phyloP scores from a whole-genome alignment of 2,329 filamentous ascomycete species.

The Drechmeria coniospora region DNA sequence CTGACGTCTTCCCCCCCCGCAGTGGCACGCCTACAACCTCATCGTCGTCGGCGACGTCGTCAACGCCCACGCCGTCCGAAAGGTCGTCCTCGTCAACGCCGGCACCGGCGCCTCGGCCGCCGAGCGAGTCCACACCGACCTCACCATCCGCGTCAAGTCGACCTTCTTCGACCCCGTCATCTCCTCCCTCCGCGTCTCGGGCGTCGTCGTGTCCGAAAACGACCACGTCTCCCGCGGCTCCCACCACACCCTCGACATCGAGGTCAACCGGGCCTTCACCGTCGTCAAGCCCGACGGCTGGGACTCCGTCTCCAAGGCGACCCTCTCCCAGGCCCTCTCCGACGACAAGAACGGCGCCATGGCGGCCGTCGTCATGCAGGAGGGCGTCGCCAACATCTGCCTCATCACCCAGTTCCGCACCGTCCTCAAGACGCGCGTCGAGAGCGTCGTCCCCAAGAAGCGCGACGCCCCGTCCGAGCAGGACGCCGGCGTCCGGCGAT shows the following conservation, averaged over 20 bases:
- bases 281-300: slow-evolving; percentile 71
- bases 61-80: slow-evolving; percentile 39
- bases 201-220: slow-evolving; percentile 37
- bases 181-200: slow-evolving; percentile 40
- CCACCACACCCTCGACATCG: slow-evolving; percentile 58
- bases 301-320: slow-evolving; percentile 75
- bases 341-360: slow-evolving; percentile 68
- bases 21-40: slow-evolving; percentile 48
- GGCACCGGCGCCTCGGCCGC: slow-evolving; percentile 32
- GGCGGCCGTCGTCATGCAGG: slow-evolving; percentile 87
- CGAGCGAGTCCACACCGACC: slow-evolving; percentile 39
- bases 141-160: slow-evolving; percentile 40
- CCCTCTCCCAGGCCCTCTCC: slow-evolving; percentile 64
- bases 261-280: slow-evolving; percentile 75
- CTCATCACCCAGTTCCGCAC: slow-evolving; percentile 70
- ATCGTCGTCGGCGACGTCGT: slow-evolving; percentile 38
- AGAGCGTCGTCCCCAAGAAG: slow-evolving; percentile 53
- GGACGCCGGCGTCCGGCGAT: slow-evolving; percentile 52
- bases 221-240: slow-evolving; percentile 35
- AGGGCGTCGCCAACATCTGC: slow-evolving; percentile 70
- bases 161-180: slow-evolving; percentile 43
- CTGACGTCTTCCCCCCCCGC: slow-evolving; percentile 3
- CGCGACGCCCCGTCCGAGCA: slow-evolving; percentile 48
- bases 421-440: slow-evolving; percentile 47
- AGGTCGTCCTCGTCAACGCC: slow-evolving; percentile 33